A percentile compares a stretch with the other conserved stretches of the same genome.
These are phyloP conservation scores for Coemansia sp. DNA, from an alignment of 192 early-diverging fungal genomes.

Conservation along the genomic window DNA sequence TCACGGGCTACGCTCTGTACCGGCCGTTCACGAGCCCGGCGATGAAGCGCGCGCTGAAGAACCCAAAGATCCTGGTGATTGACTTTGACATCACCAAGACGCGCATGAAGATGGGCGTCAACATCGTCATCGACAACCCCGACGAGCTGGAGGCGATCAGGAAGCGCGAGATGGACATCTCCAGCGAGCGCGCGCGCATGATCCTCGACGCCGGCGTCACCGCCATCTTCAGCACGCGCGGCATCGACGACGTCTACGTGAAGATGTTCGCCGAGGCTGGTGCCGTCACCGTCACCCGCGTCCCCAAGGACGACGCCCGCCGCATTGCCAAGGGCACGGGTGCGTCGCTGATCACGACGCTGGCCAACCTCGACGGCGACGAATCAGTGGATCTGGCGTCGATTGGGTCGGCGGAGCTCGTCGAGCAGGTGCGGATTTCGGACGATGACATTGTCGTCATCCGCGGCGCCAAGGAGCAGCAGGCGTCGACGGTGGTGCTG, in stretches of 20 bases:
- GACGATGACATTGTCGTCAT: constrained; percentile 98
- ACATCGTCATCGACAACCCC: constrained; percentile 98
- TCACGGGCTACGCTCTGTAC: constrained; percentile 96
- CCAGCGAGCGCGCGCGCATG: constrained; percentile 93
- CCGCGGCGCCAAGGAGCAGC: constrained; percentile 67
- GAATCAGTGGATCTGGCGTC: constrained; percentile 91
- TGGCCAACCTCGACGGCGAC: constrained; percentile 97
- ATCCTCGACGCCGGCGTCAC: constrained; percentile 95
- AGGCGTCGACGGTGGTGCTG: constrained; percentile 89
- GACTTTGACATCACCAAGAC: constrained; percentile 99
- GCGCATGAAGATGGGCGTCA: constrained; percentile 96
- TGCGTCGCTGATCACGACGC: constrained; percentile 88
- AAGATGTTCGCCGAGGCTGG: constrained; percentile 99
- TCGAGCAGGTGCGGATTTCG: constrained; percentile 95
- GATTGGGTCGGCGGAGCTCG: constrained; percentile 92
- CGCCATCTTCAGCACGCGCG: constrained; percentile 97
- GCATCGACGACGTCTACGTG: constrained; percentile 98
- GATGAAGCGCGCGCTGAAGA: constrained; percentile 83
- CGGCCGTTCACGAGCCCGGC: constrained; percentile 97
- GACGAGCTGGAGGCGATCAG: constrained; percentile 97
- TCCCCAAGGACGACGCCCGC: constrained; percentile 96
- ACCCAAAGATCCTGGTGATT: constrained; percentile 95
- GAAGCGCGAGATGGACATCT: constrained; percentile 91
- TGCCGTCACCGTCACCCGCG: constrained; percentile 94
- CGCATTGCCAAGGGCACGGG: constrained; percentile 98